A percentile compares a stretch with the other conserved stretches of the same genome.
Evolutionary conservation across 164 flowering plant species (phyloP).

Genomic region (Piper betle): DNA sequence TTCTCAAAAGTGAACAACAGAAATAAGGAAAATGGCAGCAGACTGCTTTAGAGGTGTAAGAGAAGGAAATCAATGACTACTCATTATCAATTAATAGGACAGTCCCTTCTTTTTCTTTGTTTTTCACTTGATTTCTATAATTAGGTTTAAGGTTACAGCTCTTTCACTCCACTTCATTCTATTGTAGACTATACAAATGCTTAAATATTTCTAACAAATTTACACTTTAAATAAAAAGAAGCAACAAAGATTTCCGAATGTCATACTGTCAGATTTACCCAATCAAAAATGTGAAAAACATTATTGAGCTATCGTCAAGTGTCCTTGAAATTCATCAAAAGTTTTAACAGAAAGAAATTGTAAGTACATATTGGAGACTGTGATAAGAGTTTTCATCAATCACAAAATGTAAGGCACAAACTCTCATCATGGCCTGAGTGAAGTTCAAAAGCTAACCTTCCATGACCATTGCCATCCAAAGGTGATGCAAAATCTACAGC

Average conservation of each 20-base stretch:
- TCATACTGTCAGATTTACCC: background rate
- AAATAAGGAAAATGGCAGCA: background rate
- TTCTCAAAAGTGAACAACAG: too few species aligned
- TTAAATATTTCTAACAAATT: too few species aligned
- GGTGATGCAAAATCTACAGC: conserved; percentile 82
- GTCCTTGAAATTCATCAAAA: background rate
- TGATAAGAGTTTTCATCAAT: background rate
- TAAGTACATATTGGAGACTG: background rate
- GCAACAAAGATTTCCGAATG: background rate
- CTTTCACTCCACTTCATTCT: too few species aligned
- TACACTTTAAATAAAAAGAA: background rate
- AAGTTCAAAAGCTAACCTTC: conserved; percentile 46
- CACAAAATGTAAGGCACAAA: background rate
- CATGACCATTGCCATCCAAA: conserved; percentile 98
- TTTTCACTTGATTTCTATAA: too few species aligned
- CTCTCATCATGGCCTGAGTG: too few species aligned
- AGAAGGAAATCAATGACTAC: background rate
- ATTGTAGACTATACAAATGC: too few species aligned
- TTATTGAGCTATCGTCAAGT: background rate
- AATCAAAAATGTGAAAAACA: too few species aligned
- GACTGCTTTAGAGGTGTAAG: background rate
- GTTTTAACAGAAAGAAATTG: too few species aligned
- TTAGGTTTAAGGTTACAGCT: too few species aligned
- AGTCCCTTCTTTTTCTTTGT: too few species aligned
- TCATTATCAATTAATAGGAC: too few species aligned